phyloP scores from a whole-genome alignment of 148 eudicot species.

The Rhododendron griersonianum region DNA sequence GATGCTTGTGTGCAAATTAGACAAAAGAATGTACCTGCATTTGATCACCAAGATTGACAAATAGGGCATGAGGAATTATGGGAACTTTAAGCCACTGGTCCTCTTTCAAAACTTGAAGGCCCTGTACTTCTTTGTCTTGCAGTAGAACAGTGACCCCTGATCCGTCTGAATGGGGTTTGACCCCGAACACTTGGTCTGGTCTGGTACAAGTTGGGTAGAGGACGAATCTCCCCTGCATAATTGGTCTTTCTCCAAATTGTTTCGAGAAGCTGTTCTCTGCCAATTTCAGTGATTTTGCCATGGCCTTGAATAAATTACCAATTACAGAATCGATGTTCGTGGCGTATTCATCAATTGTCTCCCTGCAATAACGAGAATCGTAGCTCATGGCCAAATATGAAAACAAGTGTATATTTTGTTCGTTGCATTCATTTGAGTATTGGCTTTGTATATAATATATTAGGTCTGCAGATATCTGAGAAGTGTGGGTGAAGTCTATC shows the following conservation, averaged over 20 bases:
- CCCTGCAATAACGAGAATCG: constrained; percentile 17
- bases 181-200: constrained; percentile 31
- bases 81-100: constrained; percentile 42
- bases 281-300: constrained; percentile 22
- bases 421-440: too few species aligned
- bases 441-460: too few species aligned
- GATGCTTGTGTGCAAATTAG: not conserved
- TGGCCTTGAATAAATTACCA: constrained; percentile 22
- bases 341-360: constrained; percentile 26
- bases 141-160: constrained; percentile 34
- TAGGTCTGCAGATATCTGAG: too few species aligned
- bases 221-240: constrained; percentile 24
- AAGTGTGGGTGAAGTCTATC: too few species aligned
- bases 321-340: constrained; percentile 11
- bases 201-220: constrained; percentile 30
- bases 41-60: constrained; percentile 40
- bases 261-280: constrained; percentile 17
- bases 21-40: constrained; percentile 18
- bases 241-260: constrained; percentile 21
- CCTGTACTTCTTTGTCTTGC: constrained; percentile 36
- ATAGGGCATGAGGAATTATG: constrained; percentile 34
- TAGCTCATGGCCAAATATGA: too few species aligned
- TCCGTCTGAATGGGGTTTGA: constrained; percentile 39
- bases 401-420: too few species aligned
- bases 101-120: constrained; percentile 45